Evolutionary conservation across 805 yeast genomes (phyloP), one percentile per base, ranked within the genome.

Genomic region (Candida cerambycidarum): DNA sequence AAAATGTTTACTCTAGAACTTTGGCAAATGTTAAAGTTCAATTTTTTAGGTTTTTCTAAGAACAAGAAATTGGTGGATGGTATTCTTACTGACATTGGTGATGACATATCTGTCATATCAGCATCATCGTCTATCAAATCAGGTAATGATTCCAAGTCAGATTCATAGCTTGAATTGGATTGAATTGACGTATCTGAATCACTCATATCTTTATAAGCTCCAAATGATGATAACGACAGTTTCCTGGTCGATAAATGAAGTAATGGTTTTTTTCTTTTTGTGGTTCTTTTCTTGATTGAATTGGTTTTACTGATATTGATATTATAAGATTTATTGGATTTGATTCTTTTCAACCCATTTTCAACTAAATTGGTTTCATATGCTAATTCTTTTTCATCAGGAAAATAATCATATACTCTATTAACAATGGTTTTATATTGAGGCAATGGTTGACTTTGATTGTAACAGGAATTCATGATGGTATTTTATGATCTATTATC

Each of bases 1-100:
- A 89, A 84, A 7, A 89, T 83, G 53, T 59, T 68, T 62, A 53
- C 32, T 25, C 23, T 21, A 6, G 17, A 48, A 19, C 27, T n/a
- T 32, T 32, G 16, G 5, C n/a, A n/a, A 4, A 3, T 59, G 45
- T 1, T 96, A 95, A 32, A 83, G 79, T 38, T 71, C 69, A 55
- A 89, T 83, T 7, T 87, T 82, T 53, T 60, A 67, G 63, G 54
- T 55, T 17, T 37, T 15, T 23, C 41, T 11, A 35, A 31, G 13
- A 17, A 35, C 10, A 36, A 31, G n/a, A 31, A 30, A 16, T 36
- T 33, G 7, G 36, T 32, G 9, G 36, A 38, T 16, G 41, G 41
- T n/a, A 25, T 19, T 41, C 33, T 35, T 3, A 41, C 58, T 16
- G 44, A 41, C 28, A 37, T 17, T 25, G 45, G 45, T 18, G 52